These are phyloP conservation scores for Lactarius psammicola DNA, from an alignment of 768 basidiomycete species.

Conservation along the genomic window DNA sequence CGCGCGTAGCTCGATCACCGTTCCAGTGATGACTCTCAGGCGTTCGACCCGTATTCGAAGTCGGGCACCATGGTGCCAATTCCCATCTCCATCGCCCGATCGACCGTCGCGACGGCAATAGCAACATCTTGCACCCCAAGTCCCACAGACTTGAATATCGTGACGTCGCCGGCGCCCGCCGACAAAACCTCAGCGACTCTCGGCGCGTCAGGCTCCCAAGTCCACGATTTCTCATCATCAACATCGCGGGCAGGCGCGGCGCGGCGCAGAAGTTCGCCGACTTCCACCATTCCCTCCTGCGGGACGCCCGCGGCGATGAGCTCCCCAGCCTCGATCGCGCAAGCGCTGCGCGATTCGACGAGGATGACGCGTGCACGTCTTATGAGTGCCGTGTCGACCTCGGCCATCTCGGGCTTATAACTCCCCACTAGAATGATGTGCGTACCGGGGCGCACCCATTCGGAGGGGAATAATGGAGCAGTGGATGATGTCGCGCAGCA, in stretches of 20 bases:
- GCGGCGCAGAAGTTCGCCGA: conserved; percentile 58
- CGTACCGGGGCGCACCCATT: conserved; percentile 58
- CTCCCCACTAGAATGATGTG: conserved; percentile 80
- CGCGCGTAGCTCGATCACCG: no score
- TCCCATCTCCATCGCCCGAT: conserved; percentile 52
- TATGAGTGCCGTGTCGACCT: conserved; percentile 62
- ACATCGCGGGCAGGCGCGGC: background rate
- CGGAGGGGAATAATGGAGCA: conserved; percentile 64
- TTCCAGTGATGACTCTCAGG: no score
- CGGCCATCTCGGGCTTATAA: conserved; percentile 78
- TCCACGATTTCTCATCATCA: no score
- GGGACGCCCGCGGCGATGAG: conserved; percentile 55
- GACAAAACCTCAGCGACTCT: conserved; percentile 27
- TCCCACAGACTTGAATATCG: conserved; percentile 88
- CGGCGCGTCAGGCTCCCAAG: conserved; percentile 22
- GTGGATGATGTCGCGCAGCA: conserved; percentile 74
- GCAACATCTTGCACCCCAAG: conserved; percentile 83
- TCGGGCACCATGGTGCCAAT: conserved; percentile 48
- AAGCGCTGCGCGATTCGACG: conserved; percentile 74
- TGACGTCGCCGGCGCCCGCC: conserved; percentile 42
- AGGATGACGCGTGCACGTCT: conserved; percentile 53
- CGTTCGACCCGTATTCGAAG: conserved; percentile 5
- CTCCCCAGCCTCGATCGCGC: conserved; percentile 78
- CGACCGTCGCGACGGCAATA: conserved; percentile 67
- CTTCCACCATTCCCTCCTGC: conserved; percentile 51